These are phyloP conservation scores for Pseudocercospora vitis DNA, from an alignment of 2,329 filamentous ascomycete species.

Conservation along the genomic window DNA sequence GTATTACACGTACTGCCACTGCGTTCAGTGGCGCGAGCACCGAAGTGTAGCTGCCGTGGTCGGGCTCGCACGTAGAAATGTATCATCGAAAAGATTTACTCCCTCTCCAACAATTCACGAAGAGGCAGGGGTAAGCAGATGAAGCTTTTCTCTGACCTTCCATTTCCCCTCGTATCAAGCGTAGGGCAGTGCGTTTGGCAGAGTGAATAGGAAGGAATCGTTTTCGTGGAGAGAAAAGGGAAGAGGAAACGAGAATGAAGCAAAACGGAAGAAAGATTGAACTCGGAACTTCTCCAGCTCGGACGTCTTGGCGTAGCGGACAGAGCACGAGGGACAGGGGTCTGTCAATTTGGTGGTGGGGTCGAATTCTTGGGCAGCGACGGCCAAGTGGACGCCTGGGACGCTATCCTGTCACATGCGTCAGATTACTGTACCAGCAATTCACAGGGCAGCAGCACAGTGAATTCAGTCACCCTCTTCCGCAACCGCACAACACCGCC, in stretches of 20 bases:
- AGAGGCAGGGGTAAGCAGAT: slow-evolving; percentile 62
- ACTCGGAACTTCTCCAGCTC: no score
- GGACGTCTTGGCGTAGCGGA: slow-evolving; percentile 12
- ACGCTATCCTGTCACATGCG: no score
- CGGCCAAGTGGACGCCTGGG: no score
- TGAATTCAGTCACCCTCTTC: no score
- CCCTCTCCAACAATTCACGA: slow-evolving; percentile 43
- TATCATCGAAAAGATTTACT: slow-evolving; percentile 50
- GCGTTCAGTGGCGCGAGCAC: no score
- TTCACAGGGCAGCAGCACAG: no score
- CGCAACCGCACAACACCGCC: slow-evolving; percentile 24
- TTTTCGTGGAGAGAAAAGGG: slow-evolving; percentile 43
- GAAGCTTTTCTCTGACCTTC: slow-evolving; percentile 59
- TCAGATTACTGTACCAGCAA: no score
- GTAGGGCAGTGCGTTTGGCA: slow-evolving; percentile 57
- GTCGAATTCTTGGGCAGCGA: slow-evolving; percentile 10
- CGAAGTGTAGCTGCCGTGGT: no score
- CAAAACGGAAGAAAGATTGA: no score
- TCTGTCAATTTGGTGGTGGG: not conserved
- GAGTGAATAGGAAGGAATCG: slow-evolving; percentile 64
- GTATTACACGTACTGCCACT: no score
- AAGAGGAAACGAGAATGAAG: slow-evolving; percentile 41
- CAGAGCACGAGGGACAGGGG: not conserved
- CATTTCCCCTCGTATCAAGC: slow-evolving; percentile 68
- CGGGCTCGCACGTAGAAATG: slow-evolving; percentile 26